Base-by-base conservation (phyloP, 257 asterid genomes). In the Lycium ferocissimum region DNA sequence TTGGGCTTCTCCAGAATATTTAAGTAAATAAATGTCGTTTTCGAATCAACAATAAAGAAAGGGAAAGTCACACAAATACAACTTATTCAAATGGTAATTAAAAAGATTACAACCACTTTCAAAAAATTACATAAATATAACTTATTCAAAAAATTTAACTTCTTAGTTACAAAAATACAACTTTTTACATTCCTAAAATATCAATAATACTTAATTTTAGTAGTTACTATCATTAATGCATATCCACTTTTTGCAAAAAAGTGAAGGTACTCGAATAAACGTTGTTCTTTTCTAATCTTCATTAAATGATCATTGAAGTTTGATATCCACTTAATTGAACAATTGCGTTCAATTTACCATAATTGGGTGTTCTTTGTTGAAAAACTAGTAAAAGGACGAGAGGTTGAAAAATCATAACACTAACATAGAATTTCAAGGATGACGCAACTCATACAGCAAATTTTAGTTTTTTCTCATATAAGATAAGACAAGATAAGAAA, bases 11-110 rank as follows among this genome's bases (percentile, higher is more conserved):
- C 79, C 35, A 18, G 17, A 40, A 7, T 59, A 17, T 71, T 69
- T 7, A 14, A 37, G 37, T 7, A 1, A 15, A 69, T 38, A 3
- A 43, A 7, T 72, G 56, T 72, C 35, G 2, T 43, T 45, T 43
- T 45, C 80, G 5, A 72, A 72, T n/a, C 80, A 72, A 72, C 18
- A 72, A 72, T 72, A 4, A 45, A 45, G 49, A 70, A 40, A 40
- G 33, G 33, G 33, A 26, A 26, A 26, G 33, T 26, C 33, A 26
- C 33, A 26, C 0, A 26, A 26, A 26, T 26, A 0, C 33, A 26
- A 26, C 33, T 26, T 26, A 26, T 26, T 26, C 33, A 26, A 26
- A 26, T 26, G 33, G 33, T 26, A 26, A 26, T 26, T 26, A 26
- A 26, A 26, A 26, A 26, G 1, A 26, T 26, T 26, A 26, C 1